A percentile compares a stretch with the other conserved stretches of the same genome.
Evolutionary conservation across 352 stramenopile species (phyloP).

Genomic region (Pythium scleroteichum): DNA sequence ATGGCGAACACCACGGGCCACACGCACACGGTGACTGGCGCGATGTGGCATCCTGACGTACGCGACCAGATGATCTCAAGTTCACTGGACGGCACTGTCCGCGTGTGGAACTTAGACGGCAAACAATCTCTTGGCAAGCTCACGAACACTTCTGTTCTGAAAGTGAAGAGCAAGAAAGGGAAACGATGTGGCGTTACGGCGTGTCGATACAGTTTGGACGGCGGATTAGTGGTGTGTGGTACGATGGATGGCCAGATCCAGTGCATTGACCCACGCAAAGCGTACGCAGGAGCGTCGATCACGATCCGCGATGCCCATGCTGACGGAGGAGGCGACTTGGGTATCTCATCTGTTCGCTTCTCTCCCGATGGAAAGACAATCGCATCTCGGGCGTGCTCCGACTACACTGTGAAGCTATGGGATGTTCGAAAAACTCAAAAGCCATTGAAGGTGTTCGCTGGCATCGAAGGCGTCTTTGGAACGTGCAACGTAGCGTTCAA

Average conservation of each 20-base stretch:
- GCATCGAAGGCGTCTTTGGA: constrained; percentile 69
- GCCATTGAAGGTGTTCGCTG: constrained; percentile 60
- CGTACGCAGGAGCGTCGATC: constrained; percentile 62
- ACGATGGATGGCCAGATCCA: constrained; percentile 83
- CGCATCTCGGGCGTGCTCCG: constrained; percentile 67
- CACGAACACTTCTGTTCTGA: constrained; percentile 82
- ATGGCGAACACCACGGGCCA: constrained; percentile 85
- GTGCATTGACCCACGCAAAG: constrained; percentile 71
- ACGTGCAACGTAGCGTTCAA: constrained; percentile 86
- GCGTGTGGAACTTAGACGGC: constrained; percentile 69
- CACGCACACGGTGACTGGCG: constrained; percentile 72
- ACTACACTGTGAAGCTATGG: constrained; percentile 85
- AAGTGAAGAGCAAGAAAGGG: constrained; percentile 77
- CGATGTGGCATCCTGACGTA: constrained; percentile 64
- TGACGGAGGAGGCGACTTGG: constrained; percentile 64
- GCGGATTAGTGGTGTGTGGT: constrained; percentile 54
- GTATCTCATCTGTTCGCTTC: constrained; percentile 76
- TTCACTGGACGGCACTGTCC: constrained; percentile 78
- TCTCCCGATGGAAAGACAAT: constrained; percentile 63
- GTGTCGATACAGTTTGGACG: constrained; percentile 69
- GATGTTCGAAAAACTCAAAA: constrained; percentile 65
- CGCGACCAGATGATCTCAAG: constrained; percentile 82
- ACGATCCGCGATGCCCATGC: constrained; percentile 73
- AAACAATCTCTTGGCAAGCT: constrained; percentile 77
- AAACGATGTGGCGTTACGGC: constrained; percentile 74